Evolutionary conservation across 73 alveolate genomes (phyloP).

Genomic region (Vitrella brassicaformis): DNA sequence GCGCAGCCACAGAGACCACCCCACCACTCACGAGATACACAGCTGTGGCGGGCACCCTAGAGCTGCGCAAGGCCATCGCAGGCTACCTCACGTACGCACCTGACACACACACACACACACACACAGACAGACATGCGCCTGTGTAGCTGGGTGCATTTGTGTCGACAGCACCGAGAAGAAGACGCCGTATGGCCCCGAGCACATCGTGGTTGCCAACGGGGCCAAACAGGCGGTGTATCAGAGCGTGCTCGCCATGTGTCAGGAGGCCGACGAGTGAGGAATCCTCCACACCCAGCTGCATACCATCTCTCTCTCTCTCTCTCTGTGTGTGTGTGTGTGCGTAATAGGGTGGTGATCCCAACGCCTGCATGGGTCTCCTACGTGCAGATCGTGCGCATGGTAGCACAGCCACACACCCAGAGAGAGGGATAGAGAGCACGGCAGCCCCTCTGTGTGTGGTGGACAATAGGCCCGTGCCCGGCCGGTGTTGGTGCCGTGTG

Average conservation of each 20-base stretch:
- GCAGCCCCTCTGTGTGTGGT: neutral
- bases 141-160: too few relatives aligned
- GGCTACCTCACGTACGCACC: neutral
- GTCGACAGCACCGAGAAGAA: too few relatives aligned
- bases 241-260: constrained; percentile 28
- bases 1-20: too few relatives aligned
- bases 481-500: too few relatives aligned
- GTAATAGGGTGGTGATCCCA: neutral
- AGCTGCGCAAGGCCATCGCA: neutral
- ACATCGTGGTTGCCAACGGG: neutral
- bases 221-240: constrained; percentile 30
- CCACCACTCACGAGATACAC: too few relatives aligned
- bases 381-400: neutral
- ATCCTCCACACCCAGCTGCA: neutral
- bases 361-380: neutral
- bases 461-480: too few relatives aligned
- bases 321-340: neutral
- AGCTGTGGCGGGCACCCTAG: neutral
- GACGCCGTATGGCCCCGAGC: too few relatives aligned
- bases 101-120: too few relatives aligned
- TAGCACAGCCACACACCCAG: too few relatives aligned
- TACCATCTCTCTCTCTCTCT: neutral
- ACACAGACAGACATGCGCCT: too few relatives aligned
- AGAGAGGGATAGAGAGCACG: too few relatives aligned
- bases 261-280: constrained; percentile 16